Evolutionary conservation across 805 yeast species (phyloP).

Genomic region (Myxozyma nipponensis): DNA sequence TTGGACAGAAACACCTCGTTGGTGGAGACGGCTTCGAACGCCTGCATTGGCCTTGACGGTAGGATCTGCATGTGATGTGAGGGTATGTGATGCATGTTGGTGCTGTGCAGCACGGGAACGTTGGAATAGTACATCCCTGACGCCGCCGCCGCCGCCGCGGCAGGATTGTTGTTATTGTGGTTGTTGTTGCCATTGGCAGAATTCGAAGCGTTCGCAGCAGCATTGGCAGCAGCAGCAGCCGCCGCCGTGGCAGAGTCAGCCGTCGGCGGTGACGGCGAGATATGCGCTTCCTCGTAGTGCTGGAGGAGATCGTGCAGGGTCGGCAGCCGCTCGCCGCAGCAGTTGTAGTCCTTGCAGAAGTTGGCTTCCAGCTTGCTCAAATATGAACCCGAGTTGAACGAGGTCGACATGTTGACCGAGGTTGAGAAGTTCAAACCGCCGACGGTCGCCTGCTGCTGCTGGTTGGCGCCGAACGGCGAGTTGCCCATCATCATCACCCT

Average conservation of each 20-base stretch:
- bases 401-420: slow-evolving; percentile 51
- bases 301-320: slow-evolving; percentile 88
- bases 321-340: slow-evolving; percentile 91
- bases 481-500: slow-evolving; percentile 11
- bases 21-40: slow-evolving; percentile 85
- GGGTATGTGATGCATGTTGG: too few species aligned
- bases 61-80: too few species aligned
- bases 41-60: slow-evolving; percentile 41
- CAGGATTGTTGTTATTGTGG: too few species aligned
- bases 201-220: background rate
- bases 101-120: too few species aligned
- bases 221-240: background rate
- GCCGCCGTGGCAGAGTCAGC: slow-evolving; percentile 29
- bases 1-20: slow-evolving; percentile 77
- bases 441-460: slow-evolving; percentile 6
- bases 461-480: slow-evolving; percentile 12
- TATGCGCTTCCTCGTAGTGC: slow-evolving; percentile 96
- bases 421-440: slow-evolving; percentile 22
- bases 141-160: too few species aligned
- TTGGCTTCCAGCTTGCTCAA: slow-evolving; percentile 91
- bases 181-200: background rate
- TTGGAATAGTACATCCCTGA: too few species aligned
- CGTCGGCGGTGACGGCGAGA: slow-evolving; percentile 55
- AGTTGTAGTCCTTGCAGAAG: slow-evolving; percentile 92
- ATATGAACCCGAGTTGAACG: slow-evolving; percentile 62